These are phyloP conservation scores for Dittrichia graveolens DNA, from an alignment of 129 eudicot species.

Conservation along the genomic window DNA sequence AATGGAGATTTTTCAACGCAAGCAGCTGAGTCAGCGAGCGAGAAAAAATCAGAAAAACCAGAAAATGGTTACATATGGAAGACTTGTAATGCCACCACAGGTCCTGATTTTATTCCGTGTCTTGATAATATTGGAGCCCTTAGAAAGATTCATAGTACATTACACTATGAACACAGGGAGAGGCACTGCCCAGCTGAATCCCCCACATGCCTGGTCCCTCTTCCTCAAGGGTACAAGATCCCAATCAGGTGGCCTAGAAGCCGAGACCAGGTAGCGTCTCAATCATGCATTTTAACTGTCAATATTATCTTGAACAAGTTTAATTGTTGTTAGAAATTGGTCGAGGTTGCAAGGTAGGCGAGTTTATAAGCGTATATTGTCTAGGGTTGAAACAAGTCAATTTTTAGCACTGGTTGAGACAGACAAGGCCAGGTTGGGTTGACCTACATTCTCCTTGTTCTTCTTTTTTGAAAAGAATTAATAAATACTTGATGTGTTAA, in stretches of 20 bases:
- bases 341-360: neutral
- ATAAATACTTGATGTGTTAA: neutral
- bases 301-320: neutral
- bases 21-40: slow-evolving; percentile 55
- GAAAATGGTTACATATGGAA: slow-evolving; percentile 43
- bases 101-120: slow-evolving; percentile 60
- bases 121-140: slow-evolving; percentile 53
- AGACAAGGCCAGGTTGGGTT: neutral
- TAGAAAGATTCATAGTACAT: slow-evolving; percentile 36
- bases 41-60: slow-evolving; percentile 40
- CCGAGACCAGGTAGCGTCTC: slow-evolving; percentile 48
- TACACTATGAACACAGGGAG: slow-evolving; percentile 60
- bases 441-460: neutral
- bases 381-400: neutral
- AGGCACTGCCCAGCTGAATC: slow-evolving; percentile 61
- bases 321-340: neutral
- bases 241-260: slow-evolving; percentile 59
- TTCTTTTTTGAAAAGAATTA: neutral
- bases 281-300: neutral
- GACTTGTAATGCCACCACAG: slow-evolving; percentile 46
- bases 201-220: slow-evolving; percentile 55
- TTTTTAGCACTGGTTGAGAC: neutral
- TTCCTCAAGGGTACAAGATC: slow-evolving; percentile 49
- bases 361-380: no score
- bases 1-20: slow-evolving; percentile 49